Base-by-base conservation (phyloP, 2,329 filamentous ascomycete genomes). In the Alternaria hordeiaustralica region DNA sequence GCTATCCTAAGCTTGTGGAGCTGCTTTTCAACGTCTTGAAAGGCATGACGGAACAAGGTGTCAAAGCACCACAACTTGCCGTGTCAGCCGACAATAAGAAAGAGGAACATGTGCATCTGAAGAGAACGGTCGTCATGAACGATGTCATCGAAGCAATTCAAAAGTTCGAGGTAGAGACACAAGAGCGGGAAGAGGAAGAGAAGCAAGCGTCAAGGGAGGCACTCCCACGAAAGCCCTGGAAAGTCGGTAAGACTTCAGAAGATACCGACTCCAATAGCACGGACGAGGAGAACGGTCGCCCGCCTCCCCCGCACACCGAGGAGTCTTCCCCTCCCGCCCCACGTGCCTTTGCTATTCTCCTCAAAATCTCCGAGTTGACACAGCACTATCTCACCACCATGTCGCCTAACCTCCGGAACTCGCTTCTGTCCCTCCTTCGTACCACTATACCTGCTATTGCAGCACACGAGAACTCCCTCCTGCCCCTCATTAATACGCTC, bases 311-410 rank as follows among this genome's bases (percentile, higher is more conserved):
- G 2, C 63, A 68, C 25, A 50, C 60, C 10, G 68, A 79, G 21
- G 83, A 87, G 28, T 86, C 88, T 61, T 84, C 87, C 20, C 88
- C 89, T n/a, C 89, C 90, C 1, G 81, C 87, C 36, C 92, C 91
- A 49, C 91, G 92, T 68, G 92, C 92, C 0, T 96, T 96, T 78
- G 85, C 85, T n/a, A 86, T 97, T 11, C 87, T 98, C 4, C 86
- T 93, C 33, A 90, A 90, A 61, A 96, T 99, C 60, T 89, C 94
- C 23, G 87, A 88, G 53, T 88, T 97, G 1, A 95, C 94, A 6
- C 94, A 97, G 74, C 90, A 97, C 76, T 96, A 97, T 79, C 87
- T 99, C 11, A 94, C 95, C 6, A 94, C 93, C 0, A 90, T 92
- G 0, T 94, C 93, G 0, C 89, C 94, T 0, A 87, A 88, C 11